Evolutionary conservation across 768 basidiomycete species (phyloP).

Genomic region (Macrolepiota dolichaula): DNA sequence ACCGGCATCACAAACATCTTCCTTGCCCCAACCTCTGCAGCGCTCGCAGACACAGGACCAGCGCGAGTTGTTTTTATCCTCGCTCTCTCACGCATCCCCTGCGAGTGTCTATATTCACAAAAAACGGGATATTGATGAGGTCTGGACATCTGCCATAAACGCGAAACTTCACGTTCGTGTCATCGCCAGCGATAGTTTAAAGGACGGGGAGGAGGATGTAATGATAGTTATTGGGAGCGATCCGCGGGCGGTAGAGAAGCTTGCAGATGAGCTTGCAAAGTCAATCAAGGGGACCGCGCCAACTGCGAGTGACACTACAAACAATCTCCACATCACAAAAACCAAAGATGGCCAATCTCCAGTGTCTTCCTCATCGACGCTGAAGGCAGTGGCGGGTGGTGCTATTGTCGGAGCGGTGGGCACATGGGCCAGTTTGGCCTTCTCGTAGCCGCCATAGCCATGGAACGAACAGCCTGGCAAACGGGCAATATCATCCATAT

Average conservation of each 20-base stretch:
- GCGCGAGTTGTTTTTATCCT: conserved; percentile 47
- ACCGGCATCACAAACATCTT: conserved; percentile 13
- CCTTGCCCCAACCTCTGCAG: conserved; percentile 27
- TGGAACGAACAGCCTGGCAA: background rate
- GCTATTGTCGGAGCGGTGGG: conserved; percentile 62
- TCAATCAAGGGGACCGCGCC: conserved; percentile 8
- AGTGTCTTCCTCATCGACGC: conserved; percentile 14
- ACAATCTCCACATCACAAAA: conserved; percentile 9
- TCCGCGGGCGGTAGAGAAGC: conserved; percentile 38
- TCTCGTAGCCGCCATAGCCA: conserved; percentile 26
- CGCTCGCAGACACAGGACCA: conserved; percentile 53
- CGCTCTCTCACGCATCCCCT: conserved; percentile 36
- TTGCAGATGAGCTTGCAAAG: conserved; percentile 30
- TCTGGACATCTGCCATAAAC: conserved; percentile 37
- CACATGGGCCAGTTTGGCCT: conserved; percentile 56
- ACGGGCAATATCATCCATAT: background rate
- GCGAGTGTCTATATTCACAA: conserved; percentile 51
- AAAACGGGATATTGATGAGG: conserved; percentile 37
- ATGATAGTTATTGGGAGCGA: conserved; percentile 55
- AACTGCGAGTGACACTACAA: conserved; percentile 18
- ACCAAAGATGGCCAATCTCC: conserved; percentile 3
- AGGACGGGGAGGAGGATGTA: conserved; percentile 34
- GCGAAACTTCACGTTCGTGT: conserved; percentile 42
- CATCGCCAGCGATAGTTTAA: conserved; percentile 28
- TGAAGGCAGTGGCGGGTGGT: conserved; percentile 49